Percentiles rank a stretch among this genome's conserved stretches.
Evolutionary conservation across 2,329 filamentous ascomycete genomes (phyloP).

Genomic region (Colletotrichum melonis): DNA sequence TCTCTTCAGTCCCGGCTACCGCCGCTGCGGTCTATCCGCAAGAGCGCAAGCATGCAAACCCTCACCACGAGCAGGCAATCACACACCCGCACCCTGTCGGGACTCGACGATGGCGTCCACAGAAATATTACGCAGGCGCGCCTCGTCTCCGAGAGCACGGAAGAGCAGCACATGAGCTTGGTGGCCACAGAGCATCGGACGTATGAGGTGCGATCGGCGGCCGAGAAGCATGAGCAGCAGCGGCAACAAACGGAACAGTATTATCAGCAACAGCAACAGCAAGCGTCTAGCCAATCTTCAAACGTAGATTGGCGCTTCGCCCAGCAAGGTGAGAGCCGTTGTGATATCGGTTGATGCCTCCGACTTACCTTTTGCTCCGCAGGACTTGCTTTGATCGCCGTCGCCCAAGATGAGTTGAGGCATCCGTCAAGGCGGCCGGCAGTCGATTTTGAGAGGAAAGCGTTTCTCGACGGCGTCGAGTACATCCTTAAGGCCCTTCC

Average conservation of each 20-base stretch:
- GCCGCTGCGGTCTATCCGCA: constrained; percentile 60
- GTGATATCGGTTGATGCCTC: too few species aligned
- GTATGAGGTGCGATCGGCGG: constrained; percentile 14
- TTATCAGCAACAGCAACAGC: constrained; percentile 29
- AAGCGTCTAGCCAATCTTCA: constrained; percentile 41
- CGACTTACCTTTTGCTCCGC: neutral
- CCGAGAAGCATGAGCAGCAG: constrained; percentile 19
- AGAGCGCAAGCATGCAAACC: constrained; percentile 48
- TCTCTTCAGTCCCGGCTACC: constrained; percentile 63
- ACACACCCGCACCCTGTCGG: constrained; percentile 30
- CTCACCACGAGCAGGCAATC: constrained; percentile 27
- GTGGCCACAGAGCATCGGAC: constrained; percentile 24
- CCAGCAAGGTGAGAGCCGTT: constrained; percentile 43
- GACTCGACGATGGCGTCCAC: constrained; percentile 26
- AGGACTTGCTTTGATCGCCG: constrained; percentile 32
- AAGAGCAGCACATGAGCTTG: constrained; percentile 30
- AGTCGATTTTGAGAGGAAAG: constrained; percentile 60
- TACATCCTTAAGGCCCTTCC: constrained; percentile 75
- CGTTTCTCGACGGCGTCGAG: constrained; percentile 72
- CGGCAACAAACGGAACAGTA: constrained; percentile 4
- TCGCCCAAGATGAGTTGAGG: constrained; percentile 30
- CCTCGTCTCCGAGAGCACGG: constrained; percentile 30
- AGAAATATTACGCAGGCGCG: constrained; percentile 17
- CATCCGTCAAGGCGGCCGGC: constrained; percentile 18
- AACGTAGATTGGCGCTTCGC: constrained; percentile 48